These are phyloP conservation scores for Coemansia sp. DNA, from an alignment of 192 early-diverging fungal species.

Conservation along the genomic window DNA sequence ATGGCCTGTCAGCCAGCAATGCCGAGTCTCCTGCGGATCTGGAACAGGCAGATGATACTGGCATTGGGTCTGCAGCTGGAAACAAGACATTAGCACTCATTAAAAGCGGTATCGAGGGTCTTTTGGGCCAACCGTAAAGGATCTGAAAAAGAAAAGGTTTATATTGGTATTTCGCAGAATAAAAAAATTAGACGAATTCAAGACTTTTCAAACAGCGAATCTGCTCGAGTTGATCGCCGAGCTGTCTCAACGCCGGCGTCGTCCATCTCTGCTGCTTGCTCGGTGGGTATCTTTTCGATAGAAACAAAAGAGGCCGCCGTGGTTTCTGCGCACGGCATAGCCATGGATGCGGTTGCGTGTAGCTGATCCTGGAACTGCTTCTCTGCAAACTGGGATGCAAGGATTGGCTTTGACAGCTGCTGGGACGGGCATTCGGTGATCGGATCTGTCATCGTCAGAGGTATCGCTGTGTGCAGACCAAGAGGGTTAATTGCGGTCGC, in stretches of 20 bases:
- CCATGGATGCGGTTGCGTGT: neutral
- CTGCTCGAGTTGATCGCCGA: neutral
- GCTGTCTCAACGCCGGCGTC: neutral
- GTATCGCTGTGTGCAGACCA: neutral
- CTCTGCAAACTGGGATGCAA: neutral
- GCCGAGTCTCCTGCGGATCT: neutral
- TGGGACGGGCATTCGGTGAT: neutral
- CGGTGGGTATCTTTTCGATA: slow-evolving; percentile 4
- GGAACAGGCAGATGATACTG: neutral
- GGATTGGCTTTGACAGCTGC: neutral
- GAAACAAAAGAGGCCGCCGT: neutral
- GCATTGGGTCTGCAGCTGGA: neutral
- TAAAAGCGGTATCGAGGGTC: neutral
- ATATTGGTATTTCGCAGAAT: neutral
- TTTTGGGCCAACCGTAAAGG: neutral
- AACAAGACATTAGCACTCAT: neutral
- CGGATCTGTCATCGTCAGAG: neutral
- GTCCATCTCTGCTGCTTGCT: neutral
- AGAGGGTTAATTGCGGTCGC: neutral
- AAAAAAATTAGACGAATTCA: neutral
- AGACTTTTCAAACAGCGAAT: neutral
- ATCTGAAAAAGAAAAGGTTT: neutral
- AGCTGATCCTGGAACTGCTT: neutral
- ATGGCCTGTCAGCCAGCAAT: neutral
- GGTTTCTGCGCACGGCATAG: neutral